These are phyloP conservation scores for Saturnispora serradocipensis DNA, from an alignment of 805 yeast species.

Conservation along the genomic window DNA sequence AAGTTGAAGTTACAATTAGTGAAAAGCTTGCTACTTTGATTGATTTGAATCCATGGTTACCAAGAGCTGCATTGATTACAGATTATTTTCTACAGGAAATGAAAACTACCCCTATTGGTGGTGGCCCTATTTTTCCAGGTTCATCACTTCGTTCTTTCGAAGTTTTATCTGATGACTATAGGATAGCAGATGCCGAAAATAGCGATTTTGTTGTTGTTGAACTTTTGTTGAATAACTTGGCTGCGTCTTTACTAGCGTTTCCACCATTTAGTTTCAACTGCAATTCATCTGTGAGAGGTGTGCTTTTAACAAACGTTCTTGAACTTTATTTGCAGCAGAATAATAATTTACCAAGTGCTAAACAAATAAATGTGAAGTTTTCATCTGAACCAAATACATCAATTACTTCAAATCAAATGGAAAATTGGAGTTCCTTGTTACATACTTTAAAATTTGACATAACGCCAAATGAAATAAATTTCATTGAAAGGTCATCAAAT, in stretches of 20 bases:
- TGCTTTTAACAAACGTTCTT: conserved; percentile 1
- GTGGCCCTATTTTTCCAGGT: background rate
- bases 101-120: background rate
- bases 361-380: background rate
- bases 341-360: background rate
- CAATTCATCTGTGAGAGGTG: background rate
- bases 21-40: conserved; percentile 5
- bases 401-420: background rate
- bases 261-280: background rate
- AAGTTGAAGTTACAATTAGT: conserved; percentile 3
- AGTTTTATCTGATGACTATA: background rate
- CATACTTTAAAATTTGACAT: background rate
- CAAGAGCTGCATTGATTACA: conserved; percentile 4
- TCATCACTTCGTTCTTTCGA: conserved; percentile 1
- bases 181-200: background rate
- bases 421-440: background rate
- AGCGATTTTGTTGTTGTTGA: background rate
- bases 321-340: conserved; percentile 3
- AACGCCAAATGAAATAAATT: background rate
- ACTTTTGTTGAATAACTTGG: conserved; percentile 4
- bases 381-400: background rate
- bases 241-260: conserved; percentile 5
- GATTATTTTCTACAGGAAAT: conserved; percentile 1
- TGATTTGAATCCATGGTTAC: conserved; percentile 5
- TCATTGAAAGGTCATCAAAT: background rate